Evolutionary conservation across 2,329 filamentous ascomycete genomes (phyloP).

Genomic region (Aureobasidium pullulans): DNA sequence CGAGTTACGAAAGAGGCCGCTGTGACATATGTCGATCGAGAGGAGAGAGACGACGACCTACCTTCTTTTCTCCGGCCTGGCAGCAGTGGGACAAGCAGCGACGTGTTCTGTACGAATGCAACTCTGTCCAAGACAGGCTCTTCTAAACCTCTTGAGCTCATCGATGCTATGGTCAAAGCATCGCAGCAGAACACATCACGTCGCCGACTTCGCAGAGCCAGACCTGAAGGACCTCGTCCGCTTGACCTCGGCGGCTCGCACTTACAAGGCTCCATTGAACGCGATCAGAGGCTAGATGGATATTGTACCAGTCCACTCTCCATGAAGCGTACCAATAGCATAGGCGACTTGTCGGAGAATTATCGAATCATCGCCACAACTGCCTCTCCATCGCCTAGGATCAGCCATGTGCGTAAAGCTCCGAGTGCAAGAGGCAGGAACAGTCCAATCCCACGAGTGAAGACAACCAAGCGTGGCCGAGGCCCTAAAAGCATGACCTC

Average conservation of each 20-base stretch:
- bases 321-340: not conserved
- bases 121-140: conserved; percentile 4
- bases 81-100: conserved; percentile 4
- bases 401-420: not conserved
- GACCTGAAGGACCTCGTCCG: conserved; percentile 10
- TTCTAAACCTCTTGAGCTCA: conserved; percentile 11
- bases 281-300: not conserved
- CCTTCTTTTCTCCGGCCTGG: conserved; percentile 1
- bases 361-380: conserved; percentile 6
- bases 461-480: conserved; percentile 10
- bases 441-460: conserved; percentile 6
- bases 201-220: conserved; percentile 13
- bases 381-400: conserved; percentile 4
- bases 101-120: conserved; percentile 13
- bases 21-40: not conserved
- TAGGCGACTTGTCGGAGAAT: not conserved
- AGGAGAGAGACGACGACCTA: not conserved
- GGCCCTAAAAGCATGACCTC: not conserved
- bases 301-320: conserved; percentile 9
- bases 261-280: not conserved
- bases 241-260: not conserved
- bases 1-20: conserved; percentile 10
- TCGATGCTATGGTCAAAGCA: conserved; percentile 16
- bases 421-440: not conserved
- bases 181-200: conserved; percentile 13